phyloP scores from a whole-genome alignment of 495 filamentous ascomycete species.

The Sabuloglossum arenarium region DNA sequence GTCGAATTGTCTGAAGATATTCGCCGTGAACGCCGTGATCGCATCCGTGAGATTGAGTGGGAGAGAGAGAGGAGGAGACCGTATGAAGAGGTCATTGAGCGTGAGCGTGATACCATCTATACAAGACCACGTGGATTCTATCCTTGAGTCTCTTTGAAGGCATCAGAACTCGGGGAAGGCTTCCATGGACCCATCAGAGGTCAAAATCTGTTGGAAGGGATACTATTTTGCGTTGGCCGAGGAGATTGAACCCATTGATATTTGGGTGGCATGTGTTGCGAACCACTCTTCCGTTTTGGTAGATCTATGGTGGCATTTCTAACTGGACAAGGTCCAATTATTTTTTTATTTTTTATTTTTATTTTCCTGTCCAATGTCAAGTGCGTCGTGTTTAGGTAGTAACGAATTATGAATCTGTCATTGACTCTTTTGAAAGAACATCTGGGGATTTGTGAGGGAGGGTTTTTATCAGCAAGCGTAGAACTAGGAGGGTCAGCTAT shows the following conservation, averaged over 20 bases:
- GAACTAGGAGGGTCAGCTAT: no score
- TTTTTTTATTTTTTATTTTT: neutral
- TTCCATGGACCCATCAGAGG: no score
- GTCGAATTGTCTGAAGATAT: constrained; percentile 68
- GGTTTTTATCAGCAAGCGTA: no score
- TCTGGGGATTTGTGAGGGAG: no score
- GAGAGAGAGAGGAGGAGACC: constrained; percentile 36
- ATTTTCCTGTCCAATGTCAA: neutral
- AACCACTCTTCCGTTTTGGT: neutral
- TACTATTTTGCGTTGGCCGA: neutral
- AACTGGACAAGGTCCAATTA: neutral
- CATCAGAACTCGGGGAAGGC: neutral
- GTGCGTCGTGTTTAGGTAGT: neutral
- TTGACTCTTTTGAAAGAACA: no score
- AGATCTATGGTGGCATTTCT: neutral
- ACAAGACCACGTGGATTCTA: neutral
- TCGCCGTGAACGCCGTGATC: constrained; percentile 48
- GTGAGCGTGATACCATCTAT: constrained; percentile 6
- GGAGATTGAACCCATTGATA: neutral
- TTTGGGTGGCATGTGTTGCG: neutral
- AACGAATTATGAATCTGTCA: neutral
- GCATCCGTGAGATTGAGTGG: constrained; percentile 63
- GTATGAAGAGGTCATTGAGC: constrained; percentile 5
- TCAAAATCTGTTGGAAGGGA: no score
- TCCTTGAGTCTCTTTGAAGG: neutral